Evolutionary conservation across 2,329 filamentous ascomycete species (phyloP).

Genomic region (Westerdykella sp.): DNA sequence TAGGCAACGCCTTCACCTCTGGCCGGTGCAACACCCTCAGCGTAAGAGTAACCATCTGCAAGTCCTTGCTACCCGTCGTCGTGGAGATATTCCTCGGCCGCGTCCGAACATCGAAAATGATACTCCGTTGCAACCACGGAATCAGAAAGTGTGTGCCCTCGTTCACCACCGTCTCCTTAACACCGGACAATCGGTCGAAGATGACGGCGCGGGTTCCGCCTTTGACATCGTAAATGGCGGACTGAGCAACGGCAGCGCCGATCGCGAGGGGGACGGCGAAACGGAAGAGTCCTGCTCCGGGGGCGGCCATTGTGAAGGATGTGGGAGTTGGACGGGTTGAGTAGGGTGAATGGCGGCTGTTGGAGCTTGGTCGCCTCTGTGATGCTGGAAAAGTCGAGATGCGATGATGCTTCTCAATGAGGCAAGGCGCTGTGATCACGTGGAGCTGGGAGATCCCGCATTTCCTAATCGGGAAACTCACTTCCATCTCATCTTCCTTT

Average conservation of each 20-base stretch:
- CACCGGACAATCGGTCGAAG: slow-evolving; percentile 88
- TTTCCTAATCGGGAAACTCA: background rate
- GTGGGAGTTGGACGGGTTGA: background rate
- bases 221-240: slow-evolving; percentile 93
- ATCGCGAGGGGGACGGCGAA: slow-evolving; percentile 68
- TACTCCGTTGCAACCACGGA: slow-evolving; percentile 90
- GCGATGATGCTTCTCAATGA: background rate
- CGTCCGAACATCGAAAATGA: slow-evolving; percentile 95
- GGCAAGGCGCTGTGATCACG: background rate
- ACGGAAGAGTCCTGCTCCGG: slow-evolving; percentile 30
- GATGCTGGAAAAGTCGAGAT: background rate
- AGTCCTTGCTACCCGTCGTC: slow-evolving; percentile 94
- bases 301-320: slow-evolving; percentile 26
- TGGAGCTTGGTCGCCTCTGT: background rate
- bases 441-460: background rate
- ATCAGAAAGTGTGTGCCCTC: slow-evolving; percentile 96
- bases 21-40: slow-evolving; percentile 91
- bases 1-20: slow-evolving; percentile 84
- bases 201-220: slow-evolving; percentile 93
- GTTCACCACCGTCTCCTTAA: slow-evolving; percentile 86
- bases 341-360: background rate
- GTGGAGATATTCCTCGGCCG: slow-evolving; percentile 97
- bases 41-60: slow-evolving; percentile 99
- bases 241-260: slow-evolving; percentile 61
- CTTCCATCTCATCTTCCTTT: background rate